Conservation (phyloP, 2,329 filamentous ascomycete genomes). For the Mycosphaerella sp. region DNA sequence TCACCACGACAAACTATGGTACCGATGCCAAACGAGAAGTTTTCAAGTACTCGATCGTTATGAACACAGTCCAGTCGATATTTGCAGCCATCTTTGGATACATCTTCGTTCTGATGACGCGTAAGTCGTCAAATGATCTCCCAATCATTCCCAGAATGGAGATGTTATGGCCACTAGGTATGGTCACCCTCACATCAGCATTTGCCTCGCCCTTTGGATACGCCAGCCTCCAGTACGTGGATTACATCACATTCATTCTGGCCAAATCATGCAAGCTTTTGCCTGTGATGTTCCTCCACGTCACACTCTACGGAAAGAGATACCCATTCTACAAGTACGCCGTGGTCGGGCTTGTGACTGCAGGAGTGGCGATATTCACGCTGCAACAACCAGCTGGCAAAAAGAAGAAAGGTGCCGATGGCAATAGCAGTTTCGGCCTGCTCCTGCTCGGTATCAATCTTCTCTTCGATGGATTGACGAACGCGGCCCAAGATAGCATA, state of each 20-base stretch:
- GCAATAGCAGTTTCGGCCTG: conserved; percentile 70
- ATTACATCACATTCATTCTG: conserved; percentile 96
- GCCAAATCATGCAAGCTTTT: conserved; percentile 98
- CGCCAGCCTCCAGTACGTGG: conserved; percentile 83
- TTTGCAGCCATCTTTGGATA: conserved; percentile 80
- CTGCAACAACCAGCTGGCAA: conserved; percentile 57
- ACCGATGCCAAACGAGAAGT: conserved; percentile 56
- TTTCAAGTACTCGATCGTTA: conserved; percentile 89
- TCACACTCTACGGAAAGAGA: conserved; percentile 79
- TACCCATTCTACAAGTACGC: conserved; percentile 97
- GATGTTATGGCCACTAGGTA: conserved; percentile 71
- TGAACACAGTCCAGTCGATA: conserved; percentile 90
- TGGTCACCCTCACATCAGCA: conserved; percentile 81
- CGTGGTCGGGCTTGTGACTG: conserved; percentile 83
- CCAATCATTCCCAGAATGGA: conserved; percentile 69
- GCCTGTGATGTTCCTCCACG: conserved; percentile 96
- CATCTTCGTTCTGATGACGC: conserved; percentile 64
- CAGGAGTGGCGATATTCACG: conserved; percentile 91
- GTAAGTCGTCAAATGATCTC: conserved; percentile 41
- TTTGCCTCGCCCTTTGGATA: conserved; percentile 96
- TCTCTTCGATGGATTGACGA: conserved; percentile 91
- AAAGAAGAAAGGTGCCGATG: conserved; percentile 34
- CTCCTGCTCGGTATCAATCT: conserved; percentile 82
- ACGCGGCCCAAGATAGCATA: conserved; percentile 93
- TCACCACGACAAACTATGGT: conserved; percentile 87